Conservation (phyloP, 306 rosid species). For the Corylus heterophylla region DNA sequence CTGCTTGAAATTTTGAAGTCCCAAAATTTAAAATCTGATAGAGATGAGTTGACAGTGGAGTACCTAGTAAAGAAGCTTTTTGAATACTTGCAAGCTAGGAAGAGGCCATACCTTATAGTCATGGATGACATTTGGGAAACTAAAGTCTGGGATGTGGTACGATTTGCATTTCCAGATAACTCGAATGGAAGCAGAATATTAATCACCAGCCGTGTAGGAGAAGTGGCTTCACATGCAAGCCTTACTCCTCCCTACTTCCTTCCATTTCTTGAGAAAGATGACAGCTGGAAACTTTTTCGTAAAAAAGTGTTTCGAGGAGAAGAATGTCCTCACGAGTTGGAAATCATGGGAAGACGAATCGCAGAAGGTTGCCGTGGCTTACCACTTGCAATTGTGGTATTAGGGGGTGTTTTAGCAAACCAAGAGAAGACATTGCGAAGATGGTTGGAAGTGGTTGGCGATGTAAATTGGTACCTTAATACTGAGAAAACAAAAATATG, state of each 20-base stretch:
- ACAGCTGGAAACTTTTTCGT: slow-evolving; percentile 33
- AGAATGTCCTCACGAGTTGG: no score
- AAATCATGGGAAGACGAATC: no score
- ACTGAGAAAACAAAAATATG: no score
- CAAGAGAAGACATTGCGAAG: no score
- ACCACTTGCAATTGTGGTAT: no score
- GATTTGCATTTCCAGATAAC: slow-evolving; percentile 11
- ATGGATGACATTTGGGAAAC: slow-evolving; percentile 30
- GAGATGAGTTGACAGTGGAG: neutral
- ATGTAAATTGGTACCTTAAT: no score
- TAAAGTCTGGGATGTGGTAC: slow-evolving; percentile 10
- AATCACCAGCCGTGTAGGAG: slow-evolving; percentile 31
- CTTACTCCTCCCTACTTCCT: slow-evolving; percentile 4
- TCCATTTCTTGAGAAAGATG: neutral
- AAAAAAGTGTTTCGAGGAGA: neutral
- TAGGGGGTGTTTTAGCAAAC: no score
- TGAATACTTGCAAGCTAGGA: neutral
- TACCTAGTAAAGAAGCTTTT: neutral
- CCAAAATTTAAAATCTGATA: no score
- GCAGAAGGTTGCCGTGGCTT: no score
- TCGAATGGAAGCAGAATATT: slow-evolving; percentile 23
- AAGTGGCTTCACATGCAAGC: slow-evolving; percentile 11
- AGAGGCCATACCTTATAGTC: neutral
- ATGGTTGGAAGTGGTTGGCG: no score
- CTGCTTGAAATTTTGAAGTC: neutral